Percentiles rank a stretch among this genome's conserved stretches.
Conservation (phyloP, 352 stramenopile genomes). For the Pythium chondricola region DNA sequence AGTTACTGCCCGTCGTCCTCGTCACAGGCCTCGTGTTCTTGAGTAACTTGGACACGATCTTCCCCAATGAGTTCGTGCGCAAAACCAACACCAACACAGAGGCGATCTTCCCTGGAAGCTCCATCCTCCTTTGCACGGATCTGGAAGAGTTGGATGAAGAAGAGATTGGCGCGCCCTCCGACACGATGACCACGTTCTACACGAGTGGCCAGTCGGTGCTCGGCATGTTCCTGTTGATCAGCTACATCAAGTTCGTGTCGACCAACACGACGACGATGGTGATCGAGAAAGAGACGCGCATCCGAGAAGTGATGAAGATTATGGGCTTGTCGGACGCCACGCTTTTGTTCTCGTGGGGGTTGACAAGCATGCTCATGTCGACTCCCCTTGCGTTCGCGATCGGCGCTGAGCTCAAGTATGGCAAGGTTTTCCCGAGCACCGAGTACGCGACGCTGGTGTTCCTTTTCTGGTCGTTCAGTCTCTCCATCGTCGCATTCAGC, state of each 20-base stretch:
- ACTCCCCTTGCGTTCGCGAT: slow-evolving; percentile 19
- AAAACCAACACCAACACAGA: slow-evolving; percentile 9
- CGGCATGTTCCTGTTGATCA: slow-evolving; percentile 25
- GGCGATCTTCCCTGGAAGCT: slow-evolving; percentile 1
- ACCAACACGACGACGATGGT: slow-evolving; percentile 58
- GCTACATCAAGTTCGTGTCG: slow-evolving; percentile 37
- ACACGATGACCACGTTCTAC: slow-evolving; percentile 24
- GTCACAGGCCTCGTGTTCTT: slow-evolving; percentile 15
- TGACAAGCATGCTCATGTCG: slow-evolving; percentile 31
- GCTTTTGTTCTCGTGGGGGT: slow-evolving; percentile 43
- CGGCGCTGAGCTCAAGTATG: slow-evolving; percentile 21
- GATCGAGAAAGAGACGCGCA: slow-evolving; percentile 66
- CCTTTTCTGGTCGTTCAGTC: slow-evolving; percentile 53
- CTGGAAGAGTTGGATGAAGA: slow-evolving; percentile 2
- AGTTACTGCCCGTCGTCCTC: slow-evolving; percentile 23
- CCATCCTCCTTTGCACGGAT: slow-evolving; percentile 4
- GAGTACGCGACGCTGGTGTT: slow-evolving; percentile 18
- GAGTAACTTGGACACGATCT: slow-evolving; percentile 19
- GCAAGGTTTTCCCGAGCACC: slow-evolving; percentile 20
- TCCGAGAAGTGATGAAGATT: slow-evolving; percentile 75
- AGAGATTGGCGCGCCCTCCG: slow-evolving; percentile 13
- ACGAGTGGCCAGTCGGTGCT: slow-evolving; percentile 24
- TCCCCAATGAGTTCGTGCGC: background rate
- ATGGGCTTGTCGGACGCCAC: slow-evolving; percentile 59
- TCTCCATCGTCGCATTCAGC: slow-evolving; percentile 52